A percentile compares a stretch with the other conserved stretches of the same genome.
These are phyloP conservation scores for Stereocaulon alpinum DNA, from an alignment of 495 filamentous ascomycete genomes.

Conservation along the genomic window DNA sequence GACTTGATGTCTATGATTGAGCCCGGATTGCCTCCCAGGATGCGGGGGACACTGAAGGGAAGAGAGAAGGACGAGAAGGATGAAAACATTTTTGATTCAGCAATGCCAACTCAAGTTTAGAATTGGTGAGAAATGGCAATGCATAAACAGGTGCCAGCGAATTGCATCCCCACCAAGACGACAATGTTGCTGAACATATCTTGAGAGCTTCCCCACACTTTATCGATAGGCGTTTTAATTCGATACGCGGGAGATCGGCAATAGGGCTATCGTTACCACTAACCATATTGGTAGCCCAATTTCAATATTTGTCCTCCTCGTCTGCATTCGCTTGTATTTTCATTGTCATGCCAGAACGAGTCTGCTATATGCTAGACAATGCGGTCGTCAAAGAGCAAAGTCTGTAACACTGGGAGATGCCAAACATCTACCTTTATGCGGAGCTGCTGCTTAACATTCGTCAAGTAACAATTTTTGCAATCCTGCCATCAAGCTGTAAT, in stretches of 20 bases:
- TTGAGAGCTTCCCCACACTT: neutral
- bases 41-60: conserved; percentile 22
- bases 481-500: conserved; percentile 39
- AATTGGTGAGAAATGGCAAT: neutral
- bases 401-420: neutral
- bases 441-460: conserved; percentile 83
- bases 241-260: conserved; percentile 5
- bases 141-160: neutral
- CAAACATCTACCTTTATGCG: conserved; percentile 55
- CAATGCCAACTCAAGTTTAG: neutral
- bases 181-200: neutral
- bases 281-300: neutral
- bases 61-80: conserved; percentile 26
- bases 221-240: conserved; percentile 1
- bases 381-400: neutral
- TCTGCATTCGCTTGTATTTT: neutral
- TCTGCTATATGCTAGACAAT: neutral
- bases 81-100: conserved; percentile 20
- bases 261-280: neutral
- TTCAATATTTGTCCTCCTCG: no score
- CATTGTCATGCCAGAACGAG: neutral
- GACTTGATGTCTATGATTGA: conserved; percentile 53
- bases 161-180: neutral
- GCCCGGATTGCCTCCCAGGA: conserved; percentile 18
- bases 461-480: conserved; percentile 65